Evolutionary conservation across 176 grass and related monocot genomes (phyloP).

Genomic region (Aegilops longissima): DNA sequence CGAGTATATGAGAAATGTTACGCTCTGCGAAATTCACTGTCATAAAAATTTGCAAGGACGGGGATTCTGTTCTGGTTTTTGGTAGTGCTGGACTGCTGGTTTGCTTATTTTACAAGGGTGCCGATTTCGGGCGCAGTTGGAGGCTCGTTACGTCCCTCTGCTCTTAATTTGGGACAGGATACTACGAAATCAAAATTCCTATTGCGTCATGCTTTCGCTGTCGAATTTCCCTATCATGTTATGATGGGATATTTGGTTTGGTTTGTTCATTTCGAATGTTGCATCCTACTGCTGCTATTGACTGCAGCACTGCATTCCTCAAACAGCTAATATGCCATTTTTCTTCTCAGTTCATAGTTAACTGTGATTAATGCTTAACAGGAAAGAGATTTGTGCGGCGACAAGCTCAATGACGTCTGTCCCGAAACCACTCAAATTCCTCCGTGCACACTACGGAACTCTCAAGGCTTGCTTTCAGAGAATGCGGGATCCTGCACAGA

Average conservation of each 20-base stretch:
- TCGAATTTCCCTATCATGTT: not conserved
- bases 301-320: not conserved
- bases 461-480: constrained; percentile 66
- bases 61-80: not conserved
- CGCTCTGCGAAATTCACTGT: no score
- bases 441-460: constrained; percentile 83
- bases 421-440: constrained; percentile 92
- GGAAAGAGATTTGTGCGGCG: constrained; percentile 81
- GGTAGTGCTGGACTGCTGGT: not conserved
- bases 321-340: not conserved
- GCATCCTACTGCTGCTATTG: not conserved
- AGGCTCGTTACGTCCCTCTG: not conserved
- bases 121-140: not conserved
- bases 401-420: constrained; percentile 98
- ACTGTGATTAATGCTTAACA: constrained; percentile 7
- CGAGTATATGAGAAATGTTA: not conserved
- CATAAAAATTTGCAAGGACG: no score
- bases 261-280: not conserved
- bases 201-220: no score
- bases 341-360: not conserved
- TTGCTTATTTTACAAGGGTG: not conserved
- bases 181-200: no score
- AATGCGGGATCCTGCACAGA: constrained; percentile 70
- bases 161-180: no score
- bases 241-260: not conserved